Conservation (phyloP, 2,329 filamentous ascomycete species). For the Fonsecaea nubica region DNA sequence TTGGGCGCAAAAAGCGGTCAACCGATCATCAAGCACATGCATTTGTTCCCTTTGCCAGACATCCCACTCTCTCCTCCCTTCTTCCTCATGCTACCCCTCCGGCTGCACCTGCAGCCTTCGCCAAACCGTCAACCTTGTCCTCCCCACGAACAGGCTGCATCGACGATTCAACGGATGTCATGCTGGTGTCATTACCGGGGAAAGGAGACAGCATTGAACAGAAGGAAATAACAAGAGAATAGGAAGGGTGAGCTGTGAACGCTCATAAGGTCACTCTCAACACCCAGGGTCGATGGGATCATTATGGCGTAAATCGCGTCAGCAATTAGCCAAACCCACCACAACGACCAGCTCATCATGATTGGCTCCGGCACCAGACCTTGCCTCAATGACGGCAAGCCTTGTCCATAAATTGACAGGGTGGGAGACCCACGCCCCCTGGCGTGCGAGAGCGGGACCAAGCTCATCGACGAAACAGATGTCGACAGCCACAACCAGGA, state of each 20-base stretch:
- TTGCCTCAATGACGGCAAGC: conserved; percentile 7
- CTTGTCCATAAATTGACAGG: conserved; percentile 18
- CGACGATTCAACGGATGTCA: background rate
- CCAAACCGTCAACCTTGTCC: background rate
- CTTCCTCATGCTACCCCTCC: background rate
- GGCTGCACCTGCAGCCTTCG: background rate
- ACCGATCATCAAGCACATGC: background rate
- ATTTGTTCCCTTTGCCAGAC: background rate
- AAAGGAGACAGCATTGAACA: background rate
- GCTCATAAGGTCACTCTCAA: background rate
- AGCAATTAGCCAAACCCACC: conserved; percentile 20
- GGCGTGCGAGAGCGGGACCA: background rate
- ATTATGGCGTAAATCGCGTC: conserved; percentile 30
- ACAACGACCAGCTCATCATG: background rate
- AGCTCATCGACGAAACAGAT: conserved; percentile 20
- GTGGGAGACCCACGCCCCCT: conserved; percentile 10
- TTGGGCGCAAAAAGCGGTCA: conserved; percentile 17
- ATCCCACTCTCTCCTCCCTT: background rate
- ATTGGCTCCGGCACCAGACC: conserved; percentile 18
- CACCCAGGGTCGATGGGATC: conserved; percentile 20
- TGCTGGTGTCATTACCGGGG: background rate
- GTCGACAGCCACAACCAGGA: conserved; percentile 8
- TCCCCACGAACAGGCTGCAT: background rate
- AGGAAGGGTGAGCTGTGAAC: background rate
- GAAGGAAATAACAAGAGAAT: background rate